These are phyloP conservation scores for Colletotrichum falcatum DNA, from an alignment of 2,329 filamentous ascomycete genomes.

Conservation along the genomic window DNA sequence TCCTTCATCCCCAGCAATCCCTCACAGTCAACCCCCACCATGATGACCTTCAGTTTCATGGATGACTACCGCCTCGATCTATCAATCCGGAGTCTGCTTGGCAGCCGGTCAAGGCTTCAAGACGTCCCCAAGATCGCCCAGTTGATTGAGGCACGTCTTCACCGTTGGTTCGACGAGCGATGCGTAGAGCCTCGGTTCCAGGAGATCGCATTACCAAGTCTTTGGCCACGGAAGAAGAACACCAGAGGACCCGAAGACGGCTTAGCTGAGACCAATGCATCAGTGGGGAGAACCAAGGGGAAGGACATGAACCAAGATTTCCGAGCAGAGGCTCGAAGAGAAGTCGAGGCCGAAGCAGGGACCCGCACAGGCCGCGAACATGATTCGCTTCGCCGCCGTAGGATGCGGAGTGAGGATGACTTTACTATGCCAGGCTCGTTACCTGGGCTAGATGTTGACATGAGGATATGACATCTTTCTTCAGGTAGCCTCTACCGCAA, in stretches of 20 bases:
- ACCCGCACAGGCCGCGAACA: constrained; percentile 51
- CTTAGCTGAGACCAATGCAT: constrained; percentile 59
- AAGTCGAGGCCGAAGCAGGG: constrained; percentile 59
- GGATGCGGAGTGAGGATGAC: constrained; percentile 53
- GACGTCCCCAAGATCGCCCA: constrained; percentile 92
- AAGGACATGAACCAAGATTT: constrained; percentile 64
- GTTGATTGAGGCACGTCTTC: constrained; percentile 81
- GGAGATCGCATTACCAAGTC: constrained; percentile 83
- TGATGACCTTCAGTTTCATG: constrained; percentile 93
- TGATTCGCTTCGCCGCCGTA: constrained; percentile 54
- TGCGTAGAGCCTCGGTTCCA: constrained; percentile 89
- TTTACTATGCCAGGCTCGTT: constrained; percentile 62
- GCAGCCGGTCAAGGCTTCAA: constrained; percentile 82
- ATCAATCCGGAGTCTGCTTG: constrained; percentile 82
- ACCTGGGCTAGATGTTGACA: constrained; percentile 52
- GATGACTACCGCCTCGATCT: constrained; percentile 90
- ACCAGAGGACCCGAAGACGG: constrained; percentile 78
- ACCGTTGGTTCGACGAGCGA: constrained; percentile 89
- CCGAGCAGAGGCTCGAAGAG: constrained; percentile 63
- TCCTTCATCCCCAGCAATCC: constrained; percentile 87
- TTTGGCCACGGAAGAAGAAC: constrained; percentile 89
- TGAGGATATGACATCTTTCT: constrained; percentile 39
- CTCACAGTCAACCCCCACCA: constrained; percentile 79
- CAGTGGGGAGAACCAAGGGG: constrained; percentile 65
- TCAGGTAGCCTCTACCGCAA: background rate